Conservation (phyloP, 2,329 filamentous ascomycete species). For the Diaporthe ilicicola region DNA sequence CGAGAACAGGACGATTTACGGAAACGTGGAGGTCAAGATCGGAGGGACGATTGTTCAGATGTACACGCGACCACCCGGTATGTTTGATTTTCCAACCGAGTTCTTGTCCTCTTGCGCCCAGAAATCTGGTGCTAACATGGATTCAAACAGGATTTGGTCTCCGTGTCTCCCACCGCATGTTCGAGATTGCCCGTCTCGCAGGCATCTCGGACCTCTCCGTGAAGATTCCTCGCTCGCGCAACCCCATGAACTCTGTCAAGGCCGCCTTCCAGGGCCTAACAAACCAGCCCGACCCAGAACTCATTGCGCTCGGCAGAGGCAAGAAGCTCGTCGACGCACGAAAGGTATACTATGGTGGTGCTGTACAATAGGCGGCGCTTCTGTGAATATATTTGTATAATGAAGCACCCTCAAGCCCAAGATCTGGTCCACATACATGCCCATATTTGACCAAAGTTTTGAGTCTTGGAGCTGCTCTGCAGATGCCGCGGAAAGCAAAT, state of each 20-base stretch:
- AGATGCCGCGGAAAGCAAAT: not conserved
- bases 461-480: not conserved
- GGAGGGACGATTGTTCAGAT: conserved; percentile 88
- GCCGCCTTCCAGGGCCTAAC: conserved; percentile 84
- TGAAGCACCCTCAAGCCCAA: not conserved
- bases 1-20: conserved; percentile 91
- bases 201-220: conserved; percentile 90
- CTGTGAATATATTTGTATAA: conserved; percentile 33
- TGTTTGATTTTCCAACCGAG: conserved; percentile 41
- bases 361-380: conserved; percentile 61
- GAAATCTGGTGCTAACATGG: conserved; percentile 20
- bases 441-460: not conserved
- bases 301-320: conserved; percentile 86
- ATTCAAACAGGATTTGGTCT: conserved; percentile 81
- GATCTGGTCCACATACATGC: not conserved
- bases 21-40: conserved; percentile 83
- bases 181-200: conserved; percentile 88
- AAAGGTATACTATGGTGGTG: conserved; percentile 95
- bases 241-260: conserved; percentile 98
- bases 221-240: conserved; percentile 83
- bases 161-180: conserved; percentile 89
- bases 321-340: conserved; percentile 96
- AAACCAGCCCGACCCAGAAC: conserved; percentile 86
- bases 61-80: conserved; percentile 87
- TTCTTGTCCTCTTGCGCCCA: not conserved